Percentiles rank a stretch among this genome's conserved stretches.
phyloP scores from a whole-genome alignment of 495 filamentous ascomycete genomes.

The Talaromyces adpressus region DNA sequence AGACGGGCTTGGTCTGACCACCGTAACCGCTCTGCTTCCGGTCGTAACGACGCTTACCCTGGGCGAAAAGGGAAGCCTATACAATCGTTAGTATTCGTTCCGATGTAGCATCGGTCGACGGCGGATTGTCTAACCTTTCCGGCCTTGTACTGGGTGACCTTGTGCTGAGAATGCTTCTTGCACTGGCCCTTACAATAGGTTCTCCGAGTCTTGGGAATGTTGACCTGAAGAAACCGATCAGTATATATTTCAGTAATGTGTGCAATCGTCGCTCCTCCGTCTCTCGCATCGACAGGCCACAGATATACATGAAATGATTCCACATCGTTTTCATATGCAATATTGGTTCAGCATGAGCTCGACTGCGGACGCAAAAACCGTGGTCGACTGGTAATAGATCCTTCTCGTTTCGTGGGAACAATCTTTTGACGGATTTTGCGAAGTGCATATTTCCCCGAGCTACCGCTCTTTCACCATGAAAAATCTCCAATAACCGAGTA shows the following conservation, averaged over 20 bases:
- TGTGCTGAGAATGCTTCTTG: conserved; percentile 91
- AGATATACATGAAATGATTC: neutral
- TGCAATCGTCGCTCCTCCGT: neutral
- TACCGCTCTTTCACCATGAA: neutral
- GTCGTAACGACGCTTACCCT: conserved; percentile 99
- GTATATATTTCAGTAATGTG: neutral
- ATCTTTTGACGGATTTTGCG: neutral
- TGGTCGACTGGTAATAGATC: neutral
- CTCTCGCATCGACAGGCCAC: neutral
- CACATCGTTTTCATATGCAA: neutral
- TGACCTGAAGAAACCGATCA: conserved; percentile 49
- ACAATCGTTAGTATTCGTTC: conserved; percentile 18
- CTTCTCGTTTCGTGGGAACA: neutral
- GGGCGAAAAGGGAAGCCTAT: conserved; percentile 86
- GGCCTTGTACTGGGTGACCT: conserved; percentile 96
- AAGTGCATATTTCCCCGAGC: neutral
- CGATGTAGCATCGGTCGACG: neutral
- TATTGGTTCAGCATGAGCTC: neutral
- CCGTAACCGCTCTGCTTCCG: conserved; percentile 98
- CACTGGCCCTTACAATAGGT: conserved; percentile 95
- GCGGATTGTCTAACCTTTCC: conserved; percentile 58
- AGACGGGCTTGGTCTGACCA: conserved; percentile 99
- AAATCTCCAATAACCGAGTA: neutral
- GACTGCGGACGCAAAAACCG: neutral
- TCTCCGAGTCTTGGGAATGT: conserved; percentile 84